A percentile compares a stretch with the other conserved stretches of the same genome.
Conservation (phyloP, 768 basidiomycete genomes). For the Podaxis sp. region DNA sequence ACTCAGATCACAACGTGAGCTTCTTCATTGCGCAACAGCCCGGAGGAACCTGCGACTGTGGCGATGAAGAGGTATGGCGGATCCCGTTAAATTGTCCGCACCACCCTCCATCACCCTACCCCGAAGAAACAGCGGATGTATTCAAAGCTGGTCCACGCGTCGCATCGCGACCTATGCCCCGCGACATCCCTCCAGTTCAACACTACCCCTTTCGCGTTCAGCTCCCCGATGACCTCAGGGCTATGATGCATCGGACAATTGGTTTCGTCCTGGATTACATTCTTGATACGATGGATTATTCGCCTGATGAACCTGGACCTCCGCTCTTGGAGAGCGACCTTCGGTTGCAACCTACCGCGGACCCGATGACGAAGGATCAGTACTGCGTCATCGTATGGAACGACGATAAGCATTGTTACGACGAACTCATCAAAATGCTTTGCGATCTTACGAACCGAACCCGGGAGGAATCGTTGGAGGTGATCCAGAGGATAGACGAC, state of each 20-base stretch:
- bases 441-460: slow-evolving; percentile 55
- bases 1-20: slow-evolving; percentile 85
- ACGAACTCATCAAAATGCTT: slow-evolving; percentile 79
- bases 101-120: slow-evolving; percentile 63
- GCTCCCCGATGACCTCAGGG: slow-evolving; percentile 65
- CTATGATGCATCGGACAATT: slow-evolving; percentile 74
- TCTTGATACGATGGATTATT: slow-evolving; percentile 79
- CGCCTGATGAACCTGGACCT: slow-evolving; percentile 74
- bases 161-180: slow-evolving; percentile 31
- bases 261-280: slow-evolving; percentile 81
- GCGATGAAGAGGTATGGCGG: slow-evolving; percentile 91
- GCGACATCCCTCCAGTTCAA: slow-evolving; percentile 60
- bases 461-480: slow-evolving; percentile 54
- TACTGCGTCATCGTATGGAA: slow-evolving; percentile 91
- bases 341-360: slow-evolving; percentile 70
- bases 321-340: slow-evolving; percentile 69
- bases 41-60: slow-evolving; percentile 94
- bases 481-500: slow-evolving; percentile 68
- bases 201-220: slow-evolving; percentile 57
- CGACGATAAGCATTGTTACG: slow-evolving; percentile 95
- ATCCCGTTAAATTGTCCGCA: slow-evolving; percentile 63
- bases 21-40: slow-evolving; percentile 93
- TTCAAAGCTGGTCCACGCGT: slow-evolving; percentile 14
- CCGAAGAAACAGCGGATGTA: slow-evolving; percentile 25
- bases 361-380: slow-evolving; percentile 77